Evolutionary conservation across 192 early-diverging fungal species (phyloP), one percentile per base, ranked within the genome.

Genomic region (Tieghemiomyces parasiticus): DNA sequence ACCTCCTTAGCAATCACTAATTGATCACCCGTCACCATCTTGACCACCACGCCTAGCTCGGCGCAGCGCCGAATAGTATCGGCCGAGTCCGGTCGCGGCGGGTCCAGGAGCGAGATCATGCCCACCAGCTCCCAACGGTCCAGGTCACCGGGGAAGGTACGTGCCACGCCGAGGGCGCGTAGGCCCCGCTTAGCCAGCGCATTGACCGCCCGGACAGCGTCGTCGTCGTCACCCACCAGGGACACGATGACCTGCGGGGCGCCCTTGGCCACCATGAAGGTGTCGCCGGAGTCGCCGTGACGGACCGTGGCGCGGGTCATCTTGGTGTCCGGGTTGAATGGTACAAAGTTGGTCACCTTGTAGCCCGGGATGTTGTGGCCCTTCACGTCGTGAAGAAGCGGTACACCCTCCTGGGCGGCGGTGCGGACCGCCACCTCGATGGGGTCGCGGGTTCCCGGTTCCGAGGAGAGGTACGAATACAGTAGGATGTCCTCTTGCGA

Each of bases 21-120:
- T 72, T 93, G 93, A 71, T 96, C 93, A 64, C 93, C 93, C 35
- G 93, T 96, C 63, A 96, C 87, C 93, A 94, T 93, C 72, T 96
- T 96, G 65, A 94, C 88, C 50, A 85, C 79, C 13, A 96, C 85
- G 56, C 91, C 93, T 68, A 91, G 81, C n/a, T 73, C 68, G 60
- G 84, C 75, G 71, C 91, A 94, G 48, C 86, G 85, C 25, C 69
- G 64, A 60, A 96, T 93, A 16, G 93, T 96, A 61, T 81, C 73
- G 30, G 74, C 88, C 12, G 91, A 93, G 71, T 93, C 91, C 30
- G 86, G 84, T 35, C 90, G 83, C 49, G 91, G 91, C 42, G 91
- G 91, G 66, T 93, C 92, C 31, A 93, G 74, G 52, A 95, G 73
- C 33, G 92, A 87, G 50, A 95, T 90, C 85, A 93, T 85, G 60